Evolutionary conservation across 2,329 filamentous ascomycete genomes (phyloP).

Genomic region (Trichoderma lentiforme): DNA sequence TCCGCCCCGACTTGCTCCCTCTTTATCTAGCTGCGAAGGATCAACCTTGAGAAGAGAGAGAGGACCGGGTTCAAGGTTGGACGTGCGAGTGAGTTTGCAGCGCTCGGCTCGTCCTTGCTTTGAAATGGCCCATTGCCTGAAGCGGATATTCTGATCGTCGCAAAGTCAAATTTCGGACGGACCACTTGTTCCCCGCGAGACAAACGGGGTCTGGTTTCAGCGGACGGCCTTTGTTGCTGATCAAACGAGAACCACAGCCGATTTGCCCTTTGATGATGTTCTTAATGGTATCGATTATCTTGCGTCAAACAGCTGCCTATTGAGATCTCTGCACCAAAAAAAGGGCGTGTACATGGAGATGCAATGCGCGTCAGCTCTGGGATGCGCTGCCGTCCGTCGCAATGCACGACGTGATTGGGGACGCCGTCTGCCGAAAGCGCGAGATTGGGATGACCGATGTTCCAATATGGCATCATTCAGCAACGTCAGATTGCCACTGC

Average conservation of each 20-base stretch:
- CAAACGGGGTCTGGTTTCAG: background rate
- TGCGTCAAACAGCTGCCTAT: background rate
- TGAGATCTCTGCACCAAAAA: background rate
- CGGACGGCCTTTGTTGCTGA: background rate
- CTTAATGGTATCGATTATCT: background rate
- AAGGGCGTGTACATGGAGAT: background rate
- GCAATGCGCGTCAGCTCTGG: background rate
- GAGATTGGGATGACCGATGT: background rate
- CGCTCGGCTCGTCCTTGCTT: background rate
- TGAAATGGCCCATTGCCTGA: background rate
- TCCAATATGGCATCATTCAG: background rate
- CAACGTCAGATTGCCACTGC: constrained; percentile 7
- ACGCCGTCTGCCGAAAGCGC: background rate
- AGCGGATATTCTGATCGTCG: constrained; percentile 9
- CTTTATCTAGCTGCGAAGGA: background rate
- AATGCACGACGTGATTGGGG: background rate
- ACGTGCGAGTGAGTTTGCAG: background rate
- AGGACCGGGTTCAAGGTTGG: background rate
- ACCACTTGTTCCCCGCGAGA: background rate
- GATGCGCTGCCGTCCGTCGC: background rate
- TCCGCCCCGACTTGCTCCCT: background rate
- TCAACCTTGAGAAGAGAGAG: background rate
- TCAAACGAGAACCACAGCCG: background rate
- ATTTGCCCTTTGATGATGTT: background rate
- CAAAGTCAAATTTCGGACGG: background rate